A percentile compares a stretch with the other conserved stretches of the same genome.
Evolutionary conservation across 2,329 filamentous ascomycete species (phyloP).

Genomic region (Plenodomus lindquistii): DNA sequence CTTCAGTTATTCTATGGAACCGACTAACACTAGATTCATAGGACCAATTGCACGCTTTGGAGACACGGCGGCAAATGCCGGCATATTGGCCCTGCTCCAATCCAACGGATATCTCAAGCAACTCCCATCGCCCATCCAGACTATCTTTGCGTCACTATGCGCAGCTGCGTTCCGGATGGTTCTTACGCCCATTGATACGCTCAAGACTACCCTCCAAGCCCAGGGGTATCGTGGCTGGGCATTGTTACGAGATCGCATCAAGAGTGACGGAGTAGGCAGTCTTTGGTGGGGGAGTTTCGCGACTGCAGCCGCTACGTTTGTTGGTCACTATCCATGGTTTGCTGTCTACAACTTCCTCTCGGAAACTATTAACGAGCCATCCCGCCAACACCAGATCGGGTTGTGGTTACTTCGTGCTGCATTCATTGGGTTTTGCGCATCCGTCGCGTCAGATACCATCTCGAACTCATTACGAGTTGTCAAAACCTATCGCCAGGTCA

Average conservation of each 20-base stretch:
- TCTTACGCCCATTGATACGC: constrained; percentile 32
- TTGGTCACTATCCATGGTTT: constrained; percentile 38
- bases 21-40: background rate
- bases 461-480: constrained; percentile 34
- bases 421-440: constrained; percentile 36
- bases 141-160: constrained; percentile 31
- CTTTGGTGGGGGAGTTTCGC: constrained; percentile 39
- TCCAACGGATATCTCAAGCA: constrained; percentile 29
- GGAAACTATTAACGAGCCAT: constrained; percentile 23
- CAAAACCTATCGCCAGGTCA: constrained; percentile 37
- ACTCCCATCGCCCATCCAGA: constrained; percentile 32
- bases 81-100: constrained; percentile 30
- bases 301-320: constrained; percentile 35
- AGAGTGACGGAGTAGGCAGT: constrained; percentile 28
- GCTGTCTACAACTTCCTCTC: constrained; percentile 34
- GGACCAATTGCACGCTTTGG: constrained; percentile 34
- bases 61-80: constrained; percentile 36
- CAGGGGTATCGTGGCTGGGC: constrained; percentile 27
- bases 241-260: constrained; percentile 28
- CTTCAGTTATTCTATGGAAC: background rate
- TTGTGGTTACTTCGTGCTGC: constrained; percentile 32
- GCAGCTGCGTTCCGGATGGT: constrained; percentile 34
- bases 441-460: constrained; percentile 31
- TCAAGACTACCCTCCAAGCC: constrained; percentile 34
- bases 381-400: constrained; percentile 18